phyloP scores from a whole-genome alignment of 345 rosid genomes.

The Barbarea vulgaris region DNA sequence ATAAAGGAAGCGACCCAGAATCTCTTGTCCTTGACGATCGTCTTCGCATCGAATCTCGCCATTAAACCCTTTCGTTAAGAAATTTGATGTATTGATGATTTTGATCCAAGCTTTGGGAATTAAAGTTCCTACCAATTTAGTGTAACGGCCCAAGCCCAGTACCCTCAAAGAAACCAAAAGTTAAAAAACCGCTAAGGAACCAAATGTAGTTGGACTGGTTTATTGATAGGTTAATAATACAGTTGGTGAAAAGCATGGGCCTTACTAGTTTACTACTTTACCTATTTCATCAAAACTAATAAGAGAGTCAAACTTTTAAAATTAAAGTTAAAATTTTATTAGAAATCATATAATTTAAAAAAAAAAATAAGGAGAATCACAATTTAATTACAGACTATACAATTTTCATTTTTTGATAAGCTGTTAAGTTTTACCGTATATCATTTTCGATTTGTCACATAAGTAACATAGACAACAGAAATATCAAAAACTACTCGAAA shows the following conservation, averaged over 20 bases:
- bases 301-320: too few species aligned
- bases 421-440: too few species aligned
- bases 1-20: slow-evolving; percentile 85
- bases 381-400: too few species aligned
- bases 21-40: slow-evolving; percentile 74
- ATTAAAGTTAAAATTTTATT: too few species aligned
- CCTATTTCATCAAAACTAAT: too few species aligned
- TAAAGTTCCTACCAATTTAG: not conserved
- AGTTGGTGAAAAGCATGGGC: not conserved
- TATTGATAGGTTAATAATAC: not conserved
- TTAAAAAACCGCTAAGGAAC: not conserved
- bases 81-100: not conserved
- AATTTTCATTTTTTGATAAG: too few species aligned
- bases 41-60: slow-evolving; percentile 56
- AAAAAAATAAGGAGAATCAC: too few species aligned
- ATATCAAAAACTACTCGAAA: too few species aligned
- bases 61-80: slow-evolving; percentile 41
- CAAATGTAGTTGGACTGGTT: not conserved
- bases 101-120: not conserved
- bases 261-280: not conserved
- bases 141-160: not conserved
- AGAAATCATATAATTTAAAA: too few species aligned
- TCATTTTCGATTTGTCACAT: too few species aligned
- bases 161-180: not conserved
- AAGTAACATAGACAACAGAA: too few species aligned